phyloP scores from a whole-genome alignment of 2,329 filamentous ascomycete species.

The Talaromyces rugulosus region DNA sequence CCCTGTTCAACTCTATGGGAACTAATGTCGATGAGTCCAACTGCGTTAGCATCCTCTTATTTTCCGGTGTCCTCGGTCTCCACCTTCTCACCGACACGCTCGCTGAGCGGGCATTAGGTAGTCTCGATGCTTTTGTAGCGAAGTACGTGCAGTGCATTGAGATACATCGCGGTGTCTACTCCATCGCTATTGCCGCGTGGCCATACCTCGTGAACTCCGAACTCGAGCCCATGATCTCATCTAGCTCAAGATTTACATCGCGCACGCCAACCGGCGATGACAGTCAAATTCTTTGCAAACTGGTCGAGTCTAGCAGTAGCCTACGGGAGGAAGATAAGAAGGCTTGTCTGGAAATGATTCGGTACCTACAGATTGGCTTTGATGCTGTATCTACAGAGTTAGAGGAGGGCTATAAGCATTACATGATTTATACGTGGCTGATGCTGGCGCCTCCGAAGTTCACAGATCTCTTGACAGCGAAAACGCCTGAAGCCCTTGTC shows the following conservation, averaged over 20 bases:
- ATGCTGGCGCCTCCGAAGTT: background rate
- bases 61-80: slow-evolving; percentile 6
- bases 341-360: slow-evolving; percentile 2
- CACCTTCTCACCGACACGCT: slow-evolving; percentile 8
- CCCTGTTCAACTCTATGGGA: slow-evolving; percentile 7
- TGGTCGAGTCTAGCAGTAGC: background rate
- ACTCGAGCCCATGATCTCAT: slow-evolving; percentile 1
- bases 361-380: slow-evolving; percentile 10
- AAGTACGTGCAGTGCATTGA: slow-evolving; percentile 7
- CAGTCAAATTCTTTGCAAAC: slow-evolving; percentile 4
- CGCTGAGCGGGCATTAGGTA: slow-evolving; percentile 2
- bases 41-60: slow-evolving; percentile 6
- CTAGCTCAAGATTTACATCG: background rate
- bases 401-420: slow-evolving; percentile 2
- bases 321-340: slow-evolving; percentile 7
- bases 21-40: slow-evolving; percentile 6
- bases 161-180: slow-evolving; percentile 8
- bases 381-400: slow-evolving; percentile 4
- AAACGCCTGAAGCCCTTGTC: slow-evolving; percentile 5
- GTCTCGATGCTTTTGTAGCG: background rate
- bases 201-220: slow-evolving; percentile 7
- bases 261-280: slow-evolving; percentile 5
- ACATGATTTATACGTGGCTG: slow-evolving; percentile 5
- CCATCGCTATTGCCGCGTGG: slow-evolving; percentile 9
- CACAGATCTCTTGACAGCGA: slow-evolving; percentile 2